These are phyloP conservation scores for Solanum sitiens DNA, from an alignment of 257 asterid genomes.

Conservation along the genomic window DNA sequence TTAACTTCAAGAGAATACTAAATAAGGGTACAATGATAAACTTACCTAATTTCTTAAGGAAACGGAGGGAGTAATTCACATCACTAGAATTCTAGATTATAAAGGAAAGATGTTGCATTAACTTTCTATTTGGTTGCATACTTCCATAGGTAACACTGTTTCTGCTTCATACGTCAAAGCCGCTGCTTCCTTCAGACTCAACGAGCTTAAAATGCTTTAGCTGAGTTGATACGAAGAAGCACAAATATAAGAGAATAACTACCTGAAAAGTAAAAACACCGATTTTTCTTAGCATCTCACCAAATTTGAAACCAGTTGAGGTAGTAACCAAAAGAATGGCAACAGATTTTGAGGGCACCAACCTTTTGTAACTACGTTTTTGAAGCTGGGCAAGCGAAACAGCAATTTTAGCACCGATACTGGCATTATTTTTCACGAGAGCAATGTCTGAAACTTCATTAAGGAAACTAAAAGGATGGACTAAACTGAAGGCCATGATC, in stretches of 20 bases:
- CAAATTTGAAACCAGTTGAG: not conserved
- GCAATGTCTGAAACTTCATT: conserved; percentile 52
- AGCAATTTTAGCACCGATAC: conserved; percentile 69
- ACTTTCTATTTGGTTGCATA: not conserved
- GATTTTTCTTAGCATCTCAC: not conserved
- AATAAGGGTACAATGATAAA: not conserved
- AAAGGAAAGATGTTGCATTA: not conserved
- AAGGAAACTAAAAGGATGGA: conserved; percentile 25
- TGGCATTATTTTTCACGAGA: conserved; percentile 83
- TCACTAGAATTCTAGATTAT: not conserved
- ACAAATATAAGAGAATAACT: not conserved
- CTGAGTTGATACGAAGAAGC: not conserved
- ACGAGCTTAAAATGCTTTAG: not conserved
- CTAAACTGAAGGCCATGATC: not conserved
- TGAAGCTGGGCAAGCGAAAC: conserved; percentile 61
- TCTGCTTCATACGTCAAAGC: not conserved
- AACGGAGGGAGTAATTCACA: not conserved
- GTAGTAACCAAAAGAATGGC: not conserved
- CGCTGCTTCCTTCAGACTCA: not conserved
- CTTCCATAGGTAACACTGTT: not conserved
- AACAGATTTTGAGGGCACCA: not conserved
- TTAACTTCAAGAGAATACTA: not conserved
- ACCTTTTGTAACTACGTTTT: not conserved
- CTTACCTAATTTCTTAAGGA: not conserved
- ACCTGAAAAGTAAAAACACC: not conserved